Percentiles rank a stretch among this genome's conserved stretches.
Evolutionary conservation across 2,329 filamentous ascomycete species (phyloP).

Genomic region (Phoma sp.): DNA sequence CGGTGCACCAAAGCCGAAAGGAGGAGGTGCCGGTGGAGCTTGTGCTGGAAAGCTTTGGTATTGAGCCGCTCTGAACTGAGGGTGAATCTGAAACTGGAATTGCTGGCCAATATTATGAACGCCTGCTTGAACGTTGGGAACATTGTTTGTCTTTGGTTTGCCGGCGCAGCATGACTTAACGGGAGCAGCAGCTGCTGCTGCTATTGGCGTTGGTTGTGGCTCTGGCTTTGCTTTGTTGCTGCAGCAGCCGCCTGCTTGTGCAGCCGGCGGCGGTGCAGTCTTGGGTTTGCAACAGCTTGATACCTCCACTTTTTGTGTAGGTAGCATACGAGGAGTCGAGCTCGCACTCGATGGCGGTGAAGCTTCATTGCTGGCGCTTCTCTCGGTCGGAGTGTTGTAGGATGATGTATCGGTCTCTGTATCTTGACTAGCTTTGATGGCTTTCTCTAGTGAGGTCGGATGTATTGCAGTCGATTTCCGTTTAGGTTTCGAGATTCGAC

Average conservation of each 20-base stretch:
- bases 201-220: constrained; percentile 18
- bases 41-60: constrained; percentile 30
- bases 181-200: constrained; percentile 7
- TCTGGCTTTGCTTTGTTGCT: constrained; percentile 31
- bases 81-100: constrained; percentile 29
- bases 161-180: constrained; percentile 44
- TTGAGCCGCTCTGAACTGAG: constrained; percentile 29
- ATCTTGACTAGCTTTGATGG: constrained; percentile 42
- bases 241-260: constrained; percentile 37
- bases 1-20: constrained; percentile 40
- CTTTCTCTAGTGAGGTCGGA: constrained; percentile 41
- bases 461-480: constrained; percentile 40
- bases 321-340: constrained; percentile 45
- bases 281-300: constrained; percentile 46
- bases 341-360: constrained; percentile 47
- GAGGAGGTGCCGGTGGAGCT: constrained; percentile 22
- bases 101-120: constrained; percentile 23
- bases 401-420: constrained; percentile 43
- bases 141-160: constrained; percentile 19
- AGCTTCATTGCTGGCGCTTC: constrained; percentile 40
- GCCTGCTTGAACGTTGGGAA: constrained; percentile 11
- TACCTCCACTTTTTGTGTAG: constrained; percentile 32
- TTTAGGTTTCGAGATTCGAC: constrained; percentile 43
- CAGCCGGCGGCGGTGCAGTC: constrained; percentile 18
- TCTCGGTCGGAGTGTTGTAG: constrained; percentile 41